These are phyloP conservation scores for Crithidia thermophila DNA, from an alignment of 208 protist genomes.

Conservation along the genomic window DNA sequence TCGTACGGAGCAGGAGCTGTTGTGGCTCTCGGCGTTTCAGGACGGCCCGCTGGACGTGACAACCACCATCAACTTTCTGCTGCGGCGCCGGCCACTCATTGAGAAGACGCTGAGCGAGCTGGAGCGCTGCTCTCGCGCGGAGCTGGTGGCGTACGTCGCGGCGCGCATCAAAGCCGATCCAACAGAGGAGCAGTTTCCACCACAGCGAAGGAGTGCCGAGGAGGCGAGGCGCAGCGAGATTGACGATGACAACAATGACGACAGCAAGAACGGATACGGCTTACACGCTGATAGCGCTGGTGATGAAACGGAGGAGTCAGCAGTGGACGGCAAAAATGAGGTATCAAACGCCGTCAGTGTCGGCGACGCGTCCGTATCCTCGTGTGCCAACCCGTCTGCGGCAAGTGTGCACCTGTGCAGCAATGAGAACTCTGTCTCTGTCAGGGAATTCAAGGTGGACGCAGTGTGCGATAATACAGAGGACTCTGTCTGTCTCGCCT, in stretches of 20 bases:
- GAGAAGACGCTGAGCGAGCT: conserved; percentile 53
- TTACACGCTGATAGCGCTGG: too few species aligned
- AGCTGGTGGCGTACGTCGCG: conserved; percentile 39
- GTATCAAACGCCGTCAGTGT: too few species aligned
- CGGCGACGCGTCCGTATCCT: too few species aligned
- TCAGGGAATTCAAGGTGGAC: too few species aligned
- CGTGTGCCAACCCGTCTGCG: too few species aligned
- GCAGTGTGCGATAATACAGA: background rate
- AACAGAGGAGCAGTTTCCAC: background rate
- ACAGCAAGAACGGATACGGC: too few species aligned
- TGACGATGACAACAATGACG: background rate
- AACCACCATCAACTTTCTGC: conserved; percentile 37
- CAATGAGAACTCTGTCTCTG: too few species aligned
- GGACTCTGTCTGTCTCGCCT: background rate
- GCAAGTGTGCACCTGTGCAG: too few species aligned
- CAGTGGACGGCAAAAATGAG: too few species aligned
- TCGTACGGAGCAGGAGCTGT: conserved; percentile 1
- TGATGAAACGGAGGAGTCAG: too few species aligned
- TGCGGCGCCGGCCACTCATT: conserved; percentile 44
- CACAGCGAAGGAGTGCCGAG: background rate
- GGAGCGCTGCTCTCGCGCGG: conserved; percentile 44
- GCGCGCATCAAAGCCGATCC: conserved; percentile 24
- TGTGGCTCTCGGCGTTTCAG: conserved; percentile 79
- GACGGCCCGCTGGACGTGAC: conserved; percentile 60
- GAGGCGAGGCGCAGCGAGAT: background rate